Evolutionary conservation across 306 rosid species (phyloP), one percentile per base, ranked within the genome.

Genomic region (Prunus mongolica): DNA sequence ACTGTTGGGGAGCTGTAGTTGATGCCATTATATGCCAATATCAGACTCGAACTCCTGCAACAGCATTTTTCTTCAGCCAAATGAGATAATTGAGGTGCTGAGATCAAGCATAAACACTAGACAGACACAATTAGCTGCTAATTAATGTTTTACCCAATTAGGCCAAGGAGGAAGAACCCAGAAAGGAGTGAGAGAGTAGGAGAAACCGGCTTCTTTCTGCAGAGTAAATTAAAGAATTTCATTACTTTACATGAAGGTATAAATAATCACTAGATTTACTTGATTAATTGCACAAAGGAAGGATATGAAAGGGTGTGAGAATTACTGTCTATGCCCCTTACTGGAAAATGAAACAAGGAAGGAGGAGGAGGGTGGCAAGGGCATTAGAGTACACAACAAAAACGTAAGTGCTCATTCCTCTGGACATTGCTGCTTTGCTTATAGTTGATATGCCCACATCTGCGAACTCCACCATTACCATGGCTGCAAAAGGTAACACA

Each of bases 1-100:
- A 71, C 44, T 64, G 83, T 79, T 25, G 78, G 83, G 34, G 83
- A 79, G 50, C 83, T 79, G 15, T 14, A 67, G 27, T 63, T 60
- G 27, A 69, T 20, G 54, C 76, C 81, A 50, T 3, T 24, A 22
- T 69, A 78, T 47, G 38, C 38, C 52, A 69, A 15, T 10, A 78
- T 32, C 51, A 60, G 8, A 22, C 51, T 28, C 6, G 47, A 24
- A 77, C 69, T 58, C 69, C 76, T 78, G 71, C 71, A 46, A 45
- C 41, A 34, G 34, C 16, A 25, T 46, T 20, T 46, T 47, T 46
- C 20, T 25, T 30, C 27, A 34, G 41, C 41, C 41, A 34, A 6
- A 34, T 34, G 41, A 34, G 41, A 34, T 34, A 34, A 34, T 34
- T 34, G 2, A 34, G 41, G 41, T 34, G 41, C 8, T 47, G 51